Conservation (phyloP, 192 early-diverging fungal species). For the Coemansia sp. region DNA sequence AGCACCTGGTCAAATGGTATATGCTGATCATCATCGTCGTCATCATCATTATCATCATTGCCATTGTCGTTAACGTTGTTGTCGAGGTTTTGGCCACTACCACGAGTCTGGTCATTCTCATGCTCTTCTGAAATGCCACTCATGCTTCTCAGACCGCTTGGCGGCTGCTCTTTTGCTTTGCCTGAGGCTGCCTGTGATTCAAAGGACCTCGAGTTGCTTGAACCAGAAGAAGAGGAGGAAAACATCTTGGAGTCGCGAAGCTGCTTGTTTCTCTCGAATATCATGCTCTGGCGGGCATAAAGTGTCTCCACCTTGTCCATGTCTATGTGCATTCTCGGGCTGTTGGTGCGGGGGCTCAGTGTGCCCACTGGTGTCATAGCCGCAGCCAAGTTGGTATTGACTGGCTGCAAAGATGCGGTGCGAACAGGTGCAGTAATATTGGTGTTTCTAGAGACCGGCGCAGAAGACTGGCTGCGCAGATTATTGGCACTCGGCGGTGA, state of each 20-base stretch:
- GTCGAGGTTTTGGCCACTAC: background rate
- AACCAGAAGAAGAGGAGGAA: background rate
- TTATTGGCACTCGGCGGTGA: background rate
- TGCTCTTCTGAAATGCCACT: background rate
- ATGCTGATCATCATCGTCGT: conserved; percentile 24
- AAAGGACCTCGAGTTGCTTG: no score
- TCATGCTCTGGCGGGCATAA: conserved; percentile 40
- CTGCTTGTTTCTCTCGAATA: conserved; percentile 42
- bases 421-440: background rate
- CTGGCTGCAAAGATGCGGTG: background rate
- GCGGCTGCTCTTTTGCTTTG: no score
- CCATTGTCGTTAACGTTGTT: conserved; percentile 15
- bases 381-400: background rate
- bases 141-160: no score
- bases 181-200: no score
- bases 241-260: conserved; percentile 18
- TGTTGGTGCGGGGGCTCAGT: conserved; percentile 33
- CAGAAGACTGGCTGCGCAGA: background rate
- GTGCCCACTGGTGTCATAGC: conserved; percentile 19
- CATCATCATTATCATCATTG: conserved; percentile 10
- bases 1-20: conserved; percentile 55
- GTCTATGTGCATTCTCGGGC: conserved; percentile 41
- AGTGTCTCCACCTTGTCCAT: conserved; percentile 51
- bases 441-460: background rate
- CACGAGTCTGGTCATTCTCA: background rate